phyloP scores from a whole-genome alignment of 495 filamentous ascomycete species.

The Chaetomium fimeti region DNA sequence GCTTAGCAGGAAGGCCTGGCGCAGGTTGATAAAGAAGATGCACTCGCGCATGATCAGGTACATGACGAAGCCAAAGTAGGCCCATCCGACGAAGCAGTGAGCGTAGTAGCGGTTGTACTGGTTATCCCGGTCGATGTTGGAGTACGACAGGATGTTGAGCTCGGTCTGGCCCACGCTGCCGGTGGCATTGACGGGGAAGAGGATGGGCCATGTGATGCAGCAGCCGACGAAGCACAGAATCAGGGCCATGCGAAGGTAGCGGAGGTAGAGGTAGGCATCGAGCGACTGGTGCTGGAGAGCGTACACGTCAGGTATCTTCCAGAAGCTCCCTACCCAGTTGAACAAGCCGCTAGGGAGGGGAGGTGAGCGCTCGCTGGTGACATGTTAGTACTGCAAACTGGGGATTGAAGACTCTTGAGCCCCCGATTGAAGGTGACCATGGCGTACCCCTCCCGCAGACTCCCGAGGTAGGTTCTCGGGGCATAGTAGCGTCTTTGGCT shows the following conservation, averaged over 20 bases:
- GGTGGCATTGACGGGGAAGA: conserved; percentile 84
- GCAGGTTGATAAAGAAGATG: conserved; percentile 92
- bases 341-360: conserved; percentile 65
- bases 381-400: conserved; percentile 12
- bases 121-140: conserved; percentile 61
- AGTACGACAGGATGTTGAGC: conserved; percentile 75
- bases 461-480: conserved; percentile 83
- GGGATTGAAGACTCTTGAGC: not conserved
- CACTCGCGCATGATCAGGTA: conserved; percentile 86
- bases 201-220: conserved; percentile 76
- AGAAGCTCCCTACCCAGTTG: conserved; percentile 75
- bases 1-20: conserved; percentile 89
- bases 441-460: conserved; percentile 60
- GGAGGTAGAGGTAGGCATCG: conserved; percentile 83
- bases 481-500: conserved; percentile 76
- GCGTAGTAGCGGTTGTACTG: conserved; percentile 66
- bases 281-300: conserved; percentile 86
- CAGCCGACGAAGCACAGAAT: conserved; percentile 76
- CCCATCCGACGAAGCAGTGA: conserved; percentile 67
- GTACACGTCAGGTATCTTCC: conserved; percentile 76
- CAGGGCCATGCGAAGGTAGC: conserved; percentile 73
- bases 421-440: too few species aligned
- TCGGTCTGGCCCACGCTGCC: conserved; percentile 65
- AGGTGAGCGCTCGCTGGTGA: conserved; percentile 64
- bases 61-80: conserved; percentile 84